Percentiles rank a stretch among this genome's conserved stretches.
These are phyloP conservation scores for Gossypioides kirkii DNA, from an alignment of 345 rosid genomes.

Conservation along the genomic window DNA sequence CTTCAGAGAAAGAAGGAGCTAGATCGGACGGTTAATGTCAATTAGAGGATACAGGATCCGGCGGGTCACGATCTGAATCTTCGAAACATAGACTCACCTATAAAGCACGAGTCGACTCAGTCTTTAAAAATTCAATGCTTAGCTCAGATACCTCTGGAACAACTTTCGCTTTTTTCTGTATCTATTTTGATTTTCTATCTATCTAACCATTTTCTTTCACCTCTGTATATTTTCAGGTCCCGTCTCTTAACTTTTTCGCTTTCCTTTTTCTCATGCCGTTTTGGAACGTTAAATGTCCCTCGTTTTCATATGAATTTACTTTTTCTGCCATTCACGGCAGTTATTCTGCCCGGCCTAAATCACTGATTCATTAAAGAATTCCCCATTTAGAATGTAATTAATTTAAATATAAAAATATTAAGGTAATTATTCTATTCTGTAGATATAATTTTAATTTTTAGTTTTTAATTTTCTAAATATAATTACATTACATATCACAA, in stretches of 20 bases:
- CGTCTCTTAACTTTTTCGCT: constrained; percentile 15
- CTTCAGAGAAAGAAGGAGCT: constrained; percentile 8
- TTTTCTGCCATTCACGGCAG: constrained; percentile 20
- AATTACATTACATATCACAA: no score
- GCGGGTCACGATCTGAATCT: constrained; percentile 28
- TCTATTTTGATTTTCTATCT: constrained; percentile 1
- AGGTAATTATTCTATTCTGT: no score
- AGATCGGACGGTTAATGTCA: constrained; percentile 23
- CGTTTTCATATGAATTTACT: constrained; percentile 10
- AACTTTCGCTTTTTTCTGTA: constrained; percentile 1
- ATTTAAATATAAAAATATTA: no score
- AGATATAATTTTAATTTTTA: no score
- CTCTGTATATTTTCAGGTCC: constrained; percentile 23
- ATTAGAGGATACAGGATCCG: background rate
- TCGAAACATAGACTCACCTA: constrained; percentile 27
- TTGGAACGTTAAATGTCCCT: constrained; percentile 11
- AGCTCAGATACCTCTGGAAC: constrained; percentile 16
- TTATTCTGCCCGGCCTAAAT: background rate
- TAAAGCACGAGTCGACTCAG: constrained; percentile 23
- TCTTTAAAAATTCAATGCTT: background rate
- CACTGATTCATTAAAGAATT: background rate
- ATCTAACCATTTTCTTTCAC: constrained; percentile 2
- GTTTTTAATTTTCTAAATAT: no score
- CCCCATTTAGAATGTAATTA: background rate
- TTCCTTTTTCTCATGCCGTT: background rate